Evolutionary conservation across 345 rosid genomes (phyloP).

Genomic region (Erysimum cheiranthoides): DNA sequence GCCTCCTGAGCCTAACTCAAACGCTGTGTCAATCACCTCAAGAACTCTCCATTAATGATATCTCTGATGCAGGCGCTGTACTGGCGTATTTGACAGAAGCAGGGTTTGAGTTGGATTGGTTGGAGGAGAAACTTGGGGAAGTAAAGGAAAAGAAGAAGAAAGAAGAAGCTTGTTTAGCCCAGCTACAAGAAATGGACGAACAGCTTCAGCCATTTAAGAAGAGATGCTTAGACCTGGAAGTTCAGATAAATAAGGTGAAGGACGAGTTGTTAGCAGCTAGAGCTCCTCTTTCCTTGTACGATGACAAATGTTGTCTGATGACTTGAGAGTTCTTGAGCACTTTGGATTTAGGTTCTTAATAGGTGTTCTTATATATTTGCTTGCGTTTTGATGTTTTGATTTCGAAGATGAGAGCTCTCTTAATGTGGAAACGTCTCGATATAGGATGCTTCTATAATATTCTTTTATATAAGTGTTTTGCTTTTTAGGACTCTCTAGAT

Average conservation of each 20-base stretch:
- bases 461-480: not conserved
- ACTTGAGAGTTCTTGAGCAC: not conserved
- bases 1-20: not conserved
- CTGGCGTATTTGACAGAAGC: not conserved
- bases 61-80: not conserved
- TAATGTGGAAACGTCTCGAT: not conserved
- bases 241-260: conserved; percentile 13
- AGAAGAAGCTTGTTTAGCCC: conserved; percentile 2
- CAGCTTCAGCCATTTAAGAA: not conserved
- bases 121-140: conserved; percentile 28
- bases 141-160: not conserved
- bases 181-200: not conserved
- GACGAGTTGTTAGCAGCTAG: not conserved
- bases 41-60: not conserved
- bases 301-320: not conserved
- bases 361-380: not conserved
- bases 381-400: not conserved
- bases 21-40: not conserved
- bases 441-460: not conserved
- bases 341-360: not conserved
- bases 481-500: not conserved
- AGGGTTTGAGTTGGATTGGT: conserved; percentile 33
- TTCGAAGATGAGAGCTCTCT: not conserved
- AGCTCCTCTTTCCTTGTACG: conserved; percentile 3
- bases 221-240: conserved; percentile 8